Percentiles rank a stretch among this genome's conserved stretches.
These are phyloP conservation scores for Cyanidium caldarium DNA, from an alignment of 23 red algal genomes.

Conservation along the genomic window DNA sequence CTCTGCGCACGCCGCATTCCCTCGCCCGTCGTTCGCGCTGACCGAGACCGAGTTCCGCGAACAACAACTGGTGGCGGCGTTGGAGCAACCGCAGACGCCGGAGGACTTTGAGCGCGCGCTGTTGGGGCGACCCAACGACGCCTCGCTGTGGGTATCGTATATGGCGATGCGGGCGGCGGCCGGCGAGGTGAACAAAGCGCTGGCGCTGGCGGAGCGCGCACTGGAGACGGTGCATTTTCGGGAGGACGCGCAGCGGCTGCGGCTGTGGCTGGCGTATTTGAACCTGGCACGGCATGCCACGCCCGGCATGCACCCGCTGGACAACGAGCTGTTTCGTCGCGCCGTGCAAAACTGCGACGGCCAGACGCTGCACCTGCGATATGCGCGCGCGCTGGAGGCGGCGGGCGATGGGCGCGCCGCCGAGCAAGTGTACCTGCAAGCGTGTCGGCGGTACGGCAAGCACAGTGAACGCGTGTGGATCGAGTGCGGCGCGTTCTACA, in stretches of 20 bases:
- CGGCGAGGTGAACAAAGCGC: constrained; percentile 45
- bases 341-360: background rate
- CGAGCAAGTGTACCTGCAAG: constrained; percentile 34
- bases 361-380: constrained; percentile 6
- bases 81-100: constrained; percentile 47
- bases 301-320: background rate
- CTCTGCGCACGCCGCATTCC: too few species aligned
- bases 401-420: background rate
- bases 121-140: constrained; percentile 55
- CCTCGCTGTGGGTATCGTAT: constrained; percentile 68
- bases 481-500: constrained; percentile 10
- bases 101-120: constrained; percentile 89
- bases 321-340: background rate
- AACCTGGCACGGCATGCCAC: constrained; percentile 45
- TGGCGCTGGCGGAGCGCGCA: constrained; percentile 56
- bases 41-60: too few species aligned
- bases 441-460: constrained; percentile 19
- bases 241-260: constrained; percentile 28
- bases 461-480: constrained; percentile 8
- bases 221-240: constrained; percentile 41
- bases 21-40: too few species aligned
- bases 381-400: constrained; percentile 2
- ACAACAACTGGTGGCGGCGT: background rate
- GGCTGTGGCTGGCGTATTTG: constrained; percentile 82
- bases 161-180: constrained; percentile 67